These are phyloP conservation scores for Alternaria dauci DNA, from an alignment of 2,329 filamentous ascomycete species.

Conservation along the genomic window DNA sequence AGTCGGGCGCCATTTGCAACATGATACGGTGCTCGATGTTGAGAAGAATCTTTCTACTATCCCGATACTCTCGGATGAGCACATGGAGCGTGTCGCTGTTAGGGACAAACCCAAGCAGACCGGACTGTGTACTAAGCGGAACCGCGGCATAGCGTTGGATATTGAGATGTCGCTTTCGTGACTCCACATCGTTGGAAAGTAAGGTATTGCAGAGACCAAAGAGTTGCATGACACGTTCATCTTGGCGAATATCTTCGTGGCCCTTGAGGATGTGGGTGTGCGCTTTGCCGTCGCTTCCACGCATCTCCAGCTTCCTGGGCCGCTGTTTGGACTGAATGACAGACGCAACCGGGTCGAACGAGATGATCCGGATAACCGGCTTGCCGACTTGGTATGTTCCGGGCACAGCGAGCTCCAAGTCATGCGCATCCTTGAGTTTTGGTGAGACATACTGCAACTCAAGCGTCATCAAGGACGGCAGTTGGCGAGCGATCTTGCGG, in stretches of 20 bases:
- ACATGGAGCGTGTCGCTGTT: constrained; percentile 98
- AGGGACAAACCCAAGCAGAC: constrained; percentile 93
- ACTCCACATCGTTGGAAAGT: constrained; percentile 90
- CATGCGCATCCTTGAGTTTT: constrained; percentile 82
- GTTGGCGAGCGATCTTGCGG: constrained; percentile 89
- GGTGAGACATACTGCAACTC: constrained; percentile 98
- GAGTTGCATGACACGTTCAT: constrained; percentile 99
- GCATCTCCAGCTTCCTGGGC: constrained; percentile 85
- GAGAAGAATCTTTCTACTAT: constrained; percentile 94
- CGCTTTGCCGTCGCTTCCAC: constrained; percentile 85
- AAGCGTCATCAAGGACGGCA: constrained; percentile 89
- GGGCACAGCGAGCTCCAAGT: constrained; percentile 93
- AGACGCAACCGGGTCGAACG: constrained; percentile 87
- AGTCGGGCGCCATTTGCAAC: constrained; percentile 99
- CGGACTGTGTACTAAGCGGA: constrained; percentile 93
- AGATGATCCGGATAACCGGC: constrained; percentile 83
- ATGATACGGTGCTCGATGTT: constrained; percentile 99
- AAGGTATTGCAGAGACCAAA: constrained; percentile 98
- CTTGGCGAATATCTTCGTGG: constrained; percentile 99
- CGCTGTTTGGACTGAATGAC: constrained; percentile 98
- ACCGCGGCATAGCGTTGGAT: constrained; percentile 98
- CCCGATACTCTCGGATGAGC: constrained; percentile 95
- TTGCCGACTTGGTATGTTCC: constrained; percentile 87
- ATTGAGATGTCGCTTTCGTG: constrained; percentile 94
- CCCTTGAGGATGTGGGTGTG: constrained; percentile 95